Evolutionary conservation across 768 basidiomycete genomes (phyloP).

Genomic region (Leccinum sublutescens): DNA sequence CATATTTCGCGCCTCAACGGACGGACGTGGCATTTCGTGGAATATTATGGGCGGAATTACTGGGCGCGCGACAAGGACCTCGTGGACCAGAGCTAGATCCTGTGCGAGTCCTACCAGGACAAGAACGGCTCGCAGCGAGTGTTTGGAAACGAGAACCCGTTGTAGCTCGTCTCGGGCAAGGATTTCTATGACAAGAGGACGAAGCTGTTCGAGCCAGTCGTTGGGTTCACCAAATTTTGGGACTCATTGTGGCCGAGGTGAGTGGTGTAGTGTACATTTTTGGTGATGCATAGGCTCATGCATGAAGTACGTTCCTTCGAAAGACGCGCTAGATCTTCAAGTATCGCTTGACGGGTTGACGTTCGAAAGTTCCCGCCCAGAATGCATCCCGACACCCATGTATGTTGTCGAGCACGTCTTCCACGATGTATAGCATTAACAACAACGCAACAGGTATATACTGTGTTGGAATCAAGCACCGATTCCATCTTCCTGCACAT

Average conservation of each 20-base stretch:
- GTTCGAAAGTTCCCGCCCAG: conserved; percentile 87
- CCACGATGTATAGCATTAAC: background rate
- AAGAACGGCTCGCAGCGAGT: conserved; percentile 77
- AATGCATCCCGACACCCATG: conserved; percentile 88
- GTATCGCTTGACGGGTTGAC: conserved; percentile 88
- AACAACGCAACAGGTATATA: conserved; percentile 66
- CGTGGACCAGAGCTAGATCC: conserved; percentile 82
- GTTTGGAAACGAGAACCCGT: conserved; percentile 55
- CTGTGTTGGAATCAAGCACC: conserved; percentile 91
- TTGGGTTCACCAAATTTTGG: conserved; percentile 95
- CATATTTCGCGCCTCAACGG: conserved; percentile 72
- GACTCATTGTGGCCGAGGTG: conserved; percentile 96
- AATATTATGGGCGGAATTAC: conserved; percentile 85
- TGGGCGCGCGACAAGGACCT: conserved; percentile 83
- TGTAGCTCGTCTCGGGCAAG: conserved; percentile 77
- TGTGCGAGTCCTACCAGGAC: conserved; percentile 85
- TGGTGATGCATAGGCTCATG: conserved; percentile 23
- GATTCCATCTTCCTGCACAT: conserved; percentile 93
- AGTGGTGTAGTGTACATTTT: conserved; percentile 19
- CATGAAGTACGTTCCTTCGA: conserved; percentile 48
- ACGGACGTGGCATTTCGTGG: conserved; percentile 69
- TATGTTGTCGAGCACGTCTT: conserved; percentile 36
- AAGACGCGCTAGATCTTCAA: conserved; percentile 72
- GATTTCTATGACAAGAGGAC: conserved; percentile 70
- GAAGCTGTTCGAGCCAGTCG: conserved; percentile 81